Base-by-base conservation (phyloP, 2,329 filamentous ascomycete genomes). In the Lecanicillium sp. region DNA sequence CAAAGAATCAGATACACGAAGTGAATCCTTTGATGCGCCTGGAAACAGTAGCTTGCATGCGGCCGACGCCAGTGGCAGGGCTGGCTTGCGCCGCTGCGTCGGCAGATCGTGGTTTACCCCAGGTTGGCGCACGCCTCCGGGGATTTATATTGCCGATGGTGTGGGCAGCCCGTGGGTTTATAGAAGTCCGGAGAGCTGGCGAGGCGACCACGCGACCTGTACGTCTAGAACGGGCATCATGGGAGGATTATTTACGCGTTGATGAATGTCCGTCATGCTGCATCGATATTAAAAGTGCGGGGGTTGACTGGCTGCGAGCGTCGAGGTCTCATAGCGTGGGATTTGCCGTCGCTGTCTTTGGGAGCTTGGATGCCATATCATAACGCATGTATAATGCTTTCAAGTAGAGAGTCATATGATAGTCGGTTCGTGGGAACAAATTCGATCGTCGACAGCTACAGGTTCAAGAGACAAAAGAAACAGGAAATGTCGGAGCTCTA, bases 401-500 rank as follows among this genome's bases (percentile, higher is more conserved):
- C 17, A 21, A 39, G 44, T 27, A 23, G 20, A 9, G 19, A 2
- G 29, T 14, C 11, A 24, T 17, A 20, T 9, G 6, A 12, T 23
- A 17, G 27, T 12, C 15, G 17, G 15, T 3, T 27, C 20, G 15
- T 20, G 27, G 17, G n/a, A n/a, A n/a, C n/a, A n/a, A n/a, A n/a
- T n/a, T n/a, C n/a, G n/a, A n/a, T n/a, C 15, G 32, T 36, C 12
- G 17, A 10, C 11, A 14, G 5, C 6, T 15, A 39, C 20, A 41
- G 38, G 19, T 26, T 41, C n/a, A 7, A 14, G 9, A 26, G 4
- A 23, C 5, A n/a, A 14, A n/a, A 23, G 24, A 6, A 48, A 6
- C n/a, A 37, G 11, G n/a, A 51, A 46, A 72, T 74, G 67, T 74
- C 55, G 72, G 71, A 70, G 60, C 72, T 61, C 70, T 62, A 55